Conservation (phyloP, 768 basidiomycete genomes). For the Panus rudis region DNA sequence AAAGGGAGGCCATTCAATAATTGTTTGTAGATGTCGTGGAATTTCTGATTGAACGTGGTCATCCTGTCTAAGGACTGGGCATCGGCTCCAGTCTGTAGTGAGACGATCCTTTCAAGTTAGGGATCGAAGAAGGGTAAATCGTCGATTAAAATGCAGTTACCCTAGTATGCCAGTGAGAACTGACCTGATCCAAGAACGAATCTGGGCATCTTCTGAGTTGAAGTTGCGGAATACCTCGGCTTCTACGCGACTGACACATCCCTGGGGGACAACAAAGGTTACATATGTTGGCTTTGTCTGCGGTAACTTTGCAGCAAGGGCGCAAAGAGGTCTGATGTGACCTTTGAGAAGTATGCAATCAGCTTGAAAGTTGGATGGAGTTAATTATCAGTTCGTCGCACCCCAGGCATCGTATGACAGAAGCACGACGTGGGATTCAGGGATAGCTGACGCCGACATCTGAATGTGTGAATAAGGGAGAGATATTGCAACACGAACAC, state of each 20-base stretch:
- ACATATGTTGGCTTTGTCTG: not conserved
- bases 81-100: not conserved
- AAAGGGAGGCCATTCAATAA: conserved; percentile 4
- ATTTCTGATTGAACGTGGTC: conserved; percentile 6
- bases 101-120: conserved; percentile 4
- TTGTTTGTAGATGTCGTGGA: conserved; percentile 6
- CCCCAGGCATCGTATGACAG: too few species aligned
- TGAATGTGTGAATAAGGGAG: too few species aligned
- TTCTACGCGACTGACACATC: conserved; percentile 3
- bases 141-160: not conserved
- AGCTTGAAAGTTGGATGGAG: too few species aligned
- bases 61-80: too few species aligned
- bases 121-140: not conserved
- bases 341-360: too few species aligned
- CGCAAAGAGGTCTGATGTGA: conserved; percentile 1
- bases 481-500: too few species aligned
- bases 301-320: conserved; percentile 1
- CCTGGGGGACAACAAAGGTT: not conserved
- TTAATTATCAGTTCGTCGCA: too few species aligned
- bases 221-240: conserved; percentile 8
- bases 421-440: too few species aligned
- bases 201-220: not conserved
- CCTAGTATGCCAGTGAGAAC: too few species aligned
- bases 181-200: not conserved
- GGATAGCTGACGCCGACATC: too few species aligned